Base-by-base conservation (phyloP, 257 asterid species). In the Ocimum tenuiflorum region DNA sequence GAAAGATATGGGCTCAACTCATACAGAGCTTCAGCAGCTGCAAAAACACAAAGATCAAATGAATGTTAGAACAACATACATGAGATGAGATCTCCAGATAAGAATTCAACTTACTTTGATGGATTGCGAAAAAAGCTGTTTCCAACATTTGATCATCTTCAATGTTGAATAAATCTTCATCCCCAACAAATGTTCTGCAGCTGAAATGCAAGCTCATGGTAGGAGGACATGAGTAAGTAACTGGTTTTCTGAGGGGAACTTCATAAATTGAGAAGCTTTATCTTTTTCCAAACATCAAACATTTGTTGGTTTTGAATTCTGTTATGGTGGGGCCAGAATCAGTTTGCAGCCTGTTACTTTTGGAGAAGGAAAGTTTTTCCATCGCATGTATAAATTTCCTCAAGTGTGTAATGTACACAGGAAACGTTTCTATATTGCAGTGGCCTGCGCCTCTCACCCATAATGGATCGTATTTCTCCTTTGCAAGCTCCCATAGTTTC, bases 391-490 rank as follows among this genome's bases (percentile, higher is more conserved):
- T 53, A 39, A 90, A 94, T 72, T 81, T 94, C 61, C 90, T 74
- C 55, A 94, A 77, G 81, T 91, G 96, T 70, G 79, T 90, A 45
- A 94, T 88, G 80, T 85, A 94, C 79, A 85, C 97, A 0, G 95
- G 97, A 68, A 81, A 94, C 6, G 97, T 94, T 70, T 94, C 99
- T 9, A 94, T 86, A 77, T 94, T 94, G 80, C 99, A 91, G 55
- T 94, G 99, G 13, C 99, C 95, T 41, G 97, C 96, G 3, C 99
- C 99, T 77, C 83, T 75, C 46, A 94, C 85, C 99, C 99, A 94
- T 66, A 90, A 67, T 0, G 96, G 99, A 41, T 94, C 99, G 14
- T 94, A 94, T 74, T 94, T 94, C 76, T 94, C 99, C 75, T 76
- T 73, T 4, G 99, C 78, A n/a, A 94, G 96, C 80, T 94, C 97